Conservation (phyloP, 441 rosid species). For the Arabidopsis hybrid region DNA sequence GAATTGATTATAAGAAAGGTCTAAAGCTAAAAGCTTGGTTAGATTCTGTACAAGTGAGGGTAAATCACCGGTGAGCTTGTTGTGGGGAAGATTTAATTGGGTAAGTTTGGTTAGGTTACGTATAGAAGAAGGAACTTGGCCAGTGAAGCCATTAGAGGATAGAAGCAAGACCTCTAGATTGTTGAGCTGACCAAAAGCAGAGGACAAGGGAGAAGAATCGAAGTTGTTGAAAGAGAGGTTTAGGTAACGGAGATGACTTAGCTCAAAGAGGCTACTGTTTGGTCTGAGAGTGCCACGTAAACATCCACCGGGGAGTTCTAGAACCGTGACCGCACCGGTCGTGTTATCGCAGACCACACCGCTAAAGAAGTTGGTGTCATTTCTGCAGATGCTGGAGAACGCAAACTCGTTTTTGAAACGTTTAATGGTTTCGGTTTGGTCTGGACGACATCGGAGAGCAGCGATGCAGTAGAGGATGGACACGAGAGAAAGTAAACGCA, state of each 20-base stretch:
- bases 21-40: constrained; percentile 9
- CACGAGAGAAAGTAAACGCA: constrained; percentile 15
- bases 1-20: constrained; percentile 19
- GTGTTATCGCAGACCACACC: constrained; percentile 24
- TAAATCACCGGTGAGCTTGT: constrained; percentile 6
- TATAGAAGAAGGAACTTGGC: constrained; percentile 36
- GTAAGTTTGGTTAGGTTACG: constrained; percentile 4
- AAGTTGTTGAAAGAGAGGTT: constrained; percentile 37
- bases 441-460: constrained; percentile 18
- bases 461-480: constrained; percentile 7
- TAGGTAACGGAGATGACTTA: constrained; percentile 27
- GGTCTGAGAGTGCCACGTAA: constrained; percentile 24
- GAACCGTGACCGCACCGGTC: constrained; percentile 17
- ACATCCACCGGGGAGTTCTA: constrained; percentile 20
- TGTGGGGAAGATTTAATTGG: background rate
- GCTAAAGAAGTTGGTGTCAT: background rate
- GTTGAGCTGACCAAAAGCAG: constrained; percentile 24
- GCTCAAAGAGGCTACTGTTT: constrained; percentile 35
- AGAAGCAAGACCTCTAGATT: constrained; percentile 29
- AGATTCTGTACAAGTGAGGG: background rate
- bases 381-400: constrained; percentile 6
- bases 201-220: constrained; percentile 21
- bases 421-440: constrained; percentile 13
- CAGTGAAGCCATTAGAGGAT: background rate
- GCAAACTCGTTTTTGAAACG: constrained; percentile 26